Conservation (phyloP, 2,329 filamentous ascomycete species). For the Cladosporium sp. region DNA sequence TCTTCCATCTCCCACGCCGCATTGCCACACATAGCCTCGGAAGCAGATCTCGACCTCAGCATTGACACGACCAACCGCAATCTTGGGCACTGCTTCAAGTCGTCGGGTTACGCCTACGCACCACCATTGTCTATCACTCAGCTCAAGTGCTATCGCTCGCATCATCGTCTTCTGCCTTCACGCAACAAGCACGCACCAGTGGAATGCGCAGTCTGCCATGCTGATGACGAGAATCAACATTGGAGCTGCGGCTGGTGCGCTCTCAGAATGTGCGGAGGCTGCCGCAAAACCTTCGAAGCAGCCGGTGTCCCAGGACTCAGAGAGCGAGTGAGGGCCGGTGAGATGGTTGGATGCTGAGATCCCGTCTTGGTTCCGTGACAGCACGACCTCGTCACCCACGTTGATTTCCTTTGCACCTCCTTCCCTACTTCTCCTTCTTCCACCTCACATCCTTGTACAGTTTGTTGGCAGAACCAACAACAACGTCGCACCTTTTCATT, state of each 20-base stretch:
- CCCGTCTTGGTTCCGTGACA: not conserved
- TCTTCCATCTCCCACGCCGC: conserved; percentile 16
- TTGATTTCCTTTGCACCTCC: not conserved
- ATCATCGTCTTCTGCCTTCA: conserved; percentile 24
- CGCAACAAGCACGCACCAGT: conserved; percentile 30
- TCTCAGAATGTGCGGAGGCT: conserved; percentile 28
- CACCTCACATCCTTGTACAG: not conserved
- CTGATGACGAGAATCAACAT: conserved; percentile 27
- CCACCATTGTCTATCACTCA: conserved; percentile 26
- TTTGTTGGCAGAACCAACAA: not conserved
- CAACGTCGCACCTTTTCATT: not conserved
- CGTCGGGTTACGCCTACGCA: conserved; percentile 29
- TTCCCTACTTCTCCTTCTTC: not conserved
- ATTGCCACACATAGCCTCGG: not conserved
- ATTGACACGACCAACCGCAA: conserved; percentile 22
- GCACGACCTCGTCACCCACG: too few relatives aligned
- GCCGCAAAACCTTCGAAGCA: conserved; percentile 22
- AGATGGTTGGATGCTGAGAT: conserved; percentile 11
- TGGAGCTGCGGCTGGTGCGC: conserved; percentile 32
- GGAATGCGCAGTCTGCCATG: conserved; percentile 32
- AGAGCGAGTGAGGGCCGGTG: conserved; percentile 18
- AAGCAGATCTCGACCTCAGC: conserved; percentile 8
- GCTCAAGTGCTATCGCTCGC: conserved; percentile 27
- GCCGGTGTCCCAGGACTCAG: conserved; percentile 21
- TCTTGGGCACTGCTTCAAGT: conserved; percentile 29